Evolutionary conservation across 306 rosid species (phyloP), one percentile per base, ranked within the genome.

Genomic region (Hippophae tibetana): DNA sequence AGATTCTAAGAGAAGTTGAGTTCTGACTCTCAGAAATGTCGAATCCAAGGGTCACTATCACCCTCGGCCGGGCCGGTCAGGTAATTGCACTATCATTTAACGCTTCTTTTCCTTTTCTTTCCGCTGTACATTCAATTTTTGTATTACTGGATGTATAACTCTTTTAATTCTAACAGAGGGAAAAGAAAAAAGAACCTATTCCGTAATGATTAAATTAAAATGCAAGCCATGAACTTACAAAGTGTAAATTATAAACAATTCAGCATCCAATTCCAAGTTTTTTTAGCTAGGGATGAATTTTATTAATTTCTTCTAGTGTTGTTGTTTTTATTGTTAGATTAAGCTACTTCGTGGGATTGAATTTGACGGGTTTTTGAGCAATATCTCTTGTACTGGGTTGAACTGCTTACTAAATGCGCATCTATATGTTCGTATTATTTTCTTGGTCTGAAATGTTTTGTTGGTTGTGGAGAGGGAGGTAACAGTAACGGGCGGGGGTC

Each of bases 41-140:
- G 71, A 69, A 69, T 47, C 83, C 79, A 11, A 72, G 75, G 59
- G 79, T 84, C 74, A 80, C 85, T 56, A 77, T 80, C 74, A 80
- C 89, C 60, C 77, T 84, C 14, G 90, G 86, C 3, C 84, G 78
- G 65, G 13, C 80, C 46, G 84, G 84, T 68, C 90, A 80, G 90
- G 90, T 84, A 67, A 23, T 61, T 43, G 2, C 12, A 25, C 25
- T 58, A 18, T 18, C 38, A 7, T 3, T 48, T 14, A 13, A 2
- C 44, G 0, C 38, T 27, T n/a, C 47, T 25, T 54, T 42, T 54
- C 45, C 6, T n/a, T 6, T 42, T 9, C 18, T 42, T 3, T 8
- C 5, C 13, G 4, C 43, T 44, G n/a, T 10, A 57, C 2, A 7
- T 38, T 42, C 25, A 23, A 13, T 50, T 40, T 10, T 8, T 18